Conservation (phyloP, 176 grass and related monocot genomes). For the Lolium rigidum region DNA sequence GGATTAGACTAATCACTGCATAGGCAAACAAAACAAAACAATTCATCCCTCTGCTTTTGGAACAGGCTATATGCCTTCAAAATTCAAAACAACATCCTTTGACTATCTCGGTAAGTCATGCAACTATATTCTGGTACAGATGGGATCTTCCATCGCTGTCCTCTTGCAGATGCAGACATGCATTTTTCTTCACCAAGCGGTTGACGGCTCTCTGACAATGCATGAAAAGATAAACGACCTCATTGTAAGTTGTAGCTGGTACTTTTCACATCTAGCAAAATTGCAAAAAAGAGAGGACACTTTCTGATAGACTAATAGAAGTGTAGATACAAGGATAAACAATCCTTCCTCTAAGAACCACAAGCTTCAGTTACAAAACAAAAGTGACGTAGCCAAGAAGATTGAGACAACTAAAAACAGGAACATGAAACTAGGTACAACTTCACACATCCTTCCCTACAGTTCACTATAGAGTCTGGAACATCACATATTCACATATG, state of each 20-base stretch:
- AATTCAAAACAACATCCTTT: constrained; percentile 19
- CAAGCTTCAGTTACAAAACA: constrained; percentile 9
- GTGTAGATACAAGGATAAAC: no score
- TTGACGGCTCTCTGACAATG: constrained; percentile 4
- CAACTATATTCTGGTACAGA: constrained; percentile 17
- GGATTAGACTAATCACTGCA: not conserved
- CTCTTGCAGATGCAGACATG: not conserved
- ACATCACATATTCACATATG: no score
- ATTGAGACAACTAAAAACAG: not conserved
- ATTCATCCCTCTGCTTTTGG: not conserved
- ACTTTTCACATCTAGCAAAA: not conserved
- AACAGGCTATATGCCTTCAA: not conserved
- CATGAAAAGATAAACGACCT: constrained; percentile 5
- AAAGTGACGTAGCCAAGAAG: not conserved
- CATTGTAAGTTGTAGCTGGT: constrained; percentile 16
- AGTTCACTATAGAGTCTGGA: no score
- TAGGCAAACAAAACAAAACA: not conserved
- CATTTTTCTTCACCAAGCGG: not conserved
- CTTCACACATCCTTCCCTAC: not conserved
- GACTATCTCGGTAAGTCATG: not conserved
- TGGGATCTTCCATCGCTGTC: not conserved
- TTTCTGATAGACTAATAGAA: not conserved
- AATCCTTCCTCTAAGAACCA: constrained; percentile 8
- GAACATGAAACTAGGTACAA: not conserved
- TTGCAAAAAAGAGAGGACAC: not conserved